phyloP scores from a whole-genome alignment of 2,329 filamentous ascomycete species.

The Aspergillus sp. region DNA sequence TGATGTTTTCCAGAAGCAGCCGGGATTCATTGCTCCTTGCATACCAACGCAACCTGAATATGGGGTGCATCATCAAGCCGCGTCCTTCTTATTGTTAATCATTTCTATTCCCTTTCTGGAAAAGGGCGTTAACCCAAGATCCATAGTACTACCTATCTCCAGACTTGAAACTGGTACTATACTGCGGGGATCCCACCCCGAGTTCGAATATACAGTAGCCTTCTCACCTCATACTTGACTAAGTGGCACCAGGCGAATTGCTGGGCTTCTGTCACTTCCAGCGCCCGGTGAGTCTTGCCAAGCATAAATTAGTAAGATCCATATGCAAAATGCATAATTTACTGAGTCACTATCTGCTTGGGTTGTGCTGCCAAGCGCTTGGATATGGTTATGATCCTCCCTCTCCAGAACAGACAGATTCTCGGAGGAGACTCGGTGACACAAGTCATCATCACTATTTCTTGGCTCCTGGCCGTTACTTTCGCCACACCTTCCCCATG shows the following conservation, averaged over 20 bases:
- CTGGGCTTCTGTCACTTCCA: not conserved
- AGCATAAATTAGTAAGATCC: conserved; percentile 13
- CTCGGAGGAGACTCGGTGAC: not conserved
- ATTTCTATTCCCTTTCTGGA: conserved; percentile 3
- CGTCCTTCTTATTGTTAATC: conserved; percentile 2
- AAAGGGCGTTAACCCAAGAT: not conserved
- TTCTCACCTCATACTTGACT: not conserved
- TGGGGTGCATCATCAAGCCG: not conserved
- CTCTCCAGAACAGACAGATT: not conserved
- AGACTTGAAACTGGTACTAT: not conserved
- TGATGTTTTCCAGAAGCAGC: conserved; percentile 12
- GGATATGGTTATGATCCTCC: conserved; percentile 3
- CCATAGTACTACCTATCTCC: not conserved
- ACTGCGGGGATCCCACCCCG: not conserved
- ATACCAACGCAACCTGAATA: conserved; percentile 1
- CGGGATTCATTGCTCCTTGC: conserved; percentile 6
- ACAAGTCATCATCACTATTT: not conserved
- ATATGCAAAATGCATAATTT: not conserved
- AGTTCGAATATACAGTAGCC: not conserved
- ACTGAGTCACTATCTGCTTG: conserved; percentile 6
- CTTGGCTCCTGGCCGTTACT: not conserved
- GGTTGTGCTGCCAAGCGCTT: conserved; percentile 2
- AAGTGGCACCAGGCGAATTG: not conserved
- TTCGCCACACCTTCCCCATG: not conserved
- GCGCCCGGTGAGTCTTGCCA: conserved; percentile 8